Evolutionary conservation across 129 eudicot genomes (phyloP).

Genomic region (Chrysanthemum lavandulifolium): DNA sequence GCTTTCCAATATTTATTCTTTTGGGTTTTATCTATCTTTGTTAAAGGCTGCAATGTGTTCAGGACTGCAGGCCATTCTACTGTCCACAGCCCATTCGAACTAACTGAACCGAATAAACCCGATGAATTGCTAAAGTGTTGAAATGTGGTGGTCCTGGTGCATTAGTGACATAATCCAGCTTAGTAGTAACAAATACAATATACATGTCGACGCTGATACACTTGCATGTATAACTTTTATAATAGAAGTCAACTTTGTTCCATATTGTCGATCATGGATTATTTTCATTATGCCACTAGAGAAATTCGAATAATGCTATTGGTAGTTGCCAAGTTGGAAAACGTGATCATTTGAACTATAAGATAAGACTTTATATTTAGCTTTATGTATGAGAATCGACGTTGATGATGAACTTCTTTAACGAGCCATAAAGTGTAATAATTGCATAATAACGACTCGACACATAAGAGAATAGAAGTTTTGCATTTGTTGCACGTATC

Average conservation of each 20-base stretch:
- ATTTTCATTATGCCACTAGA: slow-evolving; percentile 17
- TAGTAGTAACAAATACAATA: background rate
- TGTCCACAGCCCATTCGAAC: background rate
- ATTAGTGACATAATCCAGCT: background rate
- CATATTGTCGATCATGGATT: slow-evolving; percentile 6
- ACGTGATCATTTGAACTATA: no score
- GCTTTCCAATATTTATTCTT: background rate
- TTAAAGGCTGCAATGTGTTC: background rate
- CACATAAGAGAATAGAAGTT: no score
- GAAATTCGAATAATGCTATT: slow-evolving; percentile 3
- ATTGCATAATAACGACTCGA: no score
- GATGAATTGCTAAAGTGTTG: no score
- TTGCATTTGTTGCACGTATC: no score
- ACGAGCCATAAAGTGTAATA: no score
- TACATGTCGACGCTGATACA: background rate
- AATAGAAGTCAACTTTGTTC: slow-evolving; percentile 4
- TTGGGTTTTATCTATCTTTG: background rate
- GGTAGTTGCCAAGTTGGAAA: background rate
- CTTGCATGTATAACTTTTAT: background rate
- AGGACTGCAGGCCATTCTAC: no score
- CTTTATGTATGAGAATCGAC: no score
- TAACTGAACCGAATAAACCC: no score
- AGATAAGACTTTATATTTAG: no score
- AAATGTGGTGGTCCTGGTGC: no score
- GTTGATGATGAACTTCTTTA: no score